Percentiles rank a stretch among this genome's conserved stretches.
Evolutionary conservation across 1,139 yeast genomes (phyloP).

Genomic region (Martiniozyma asiatica): DNA sequence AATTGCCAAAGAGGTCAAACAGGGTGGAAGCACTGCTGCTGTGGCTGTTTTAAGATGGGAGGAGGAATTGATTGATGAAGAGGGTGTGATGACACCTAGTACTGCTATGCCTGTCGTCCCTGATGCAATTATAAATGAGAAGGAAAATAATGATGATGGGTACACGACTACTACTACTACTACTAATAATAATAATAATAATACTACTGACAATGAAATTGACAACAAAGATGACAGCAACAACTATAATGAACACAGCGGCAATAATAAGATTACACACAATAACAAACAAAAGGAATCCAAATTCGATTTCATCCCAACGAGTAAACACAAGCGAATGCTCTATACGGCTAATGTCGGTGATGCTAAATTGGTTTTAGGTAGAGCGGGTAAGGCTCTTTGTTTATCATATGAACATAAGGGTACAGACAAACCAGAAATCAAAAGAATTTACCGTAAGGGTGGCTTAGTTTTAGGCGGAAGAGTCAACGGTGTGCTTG

Average conservation of each 20-base stretch:
- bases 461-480: constrained; percentile 88
- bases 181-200: no score
- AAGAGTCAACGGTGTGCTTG: constrained; percentile 90
- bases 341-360: constrained; percentile 94
- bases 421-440: constrained; percentile 73
- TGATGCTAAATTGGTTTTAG: constrained; percentile 75
- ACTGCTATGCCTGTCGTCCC: no score
- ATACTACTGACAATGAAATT: no score
- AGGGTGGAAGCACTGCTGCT: constrained; percentile 90
- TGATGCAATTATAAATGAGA: neutral
- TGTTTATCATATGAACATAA: constrained; percentile 90
- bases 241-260: neutral
- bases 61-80: constrained; percentile 26
- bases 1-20: constrained; percentile 50
- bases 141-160: neutral
- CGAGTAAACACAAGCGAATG: constrained; percentile 46
- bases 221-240: no score
- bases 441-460: constrained; percentile 56
- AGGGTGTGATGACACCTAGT: neutral
- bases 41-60: constrained; percentile 92
- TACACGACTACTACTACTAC: no score
- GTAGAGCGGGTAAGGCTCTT: constrained; percentile 60
- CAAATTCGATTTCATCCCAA: constrained; percentile 35
- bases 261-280: neutral
- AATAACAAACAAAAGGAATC: no score